Evolutionary conservation across 202 grass and related monocot species (phyloP), one percentile per base, ranked within the genome.

Genomic region (Bolboschoenoplectus hybrid): DNA sequence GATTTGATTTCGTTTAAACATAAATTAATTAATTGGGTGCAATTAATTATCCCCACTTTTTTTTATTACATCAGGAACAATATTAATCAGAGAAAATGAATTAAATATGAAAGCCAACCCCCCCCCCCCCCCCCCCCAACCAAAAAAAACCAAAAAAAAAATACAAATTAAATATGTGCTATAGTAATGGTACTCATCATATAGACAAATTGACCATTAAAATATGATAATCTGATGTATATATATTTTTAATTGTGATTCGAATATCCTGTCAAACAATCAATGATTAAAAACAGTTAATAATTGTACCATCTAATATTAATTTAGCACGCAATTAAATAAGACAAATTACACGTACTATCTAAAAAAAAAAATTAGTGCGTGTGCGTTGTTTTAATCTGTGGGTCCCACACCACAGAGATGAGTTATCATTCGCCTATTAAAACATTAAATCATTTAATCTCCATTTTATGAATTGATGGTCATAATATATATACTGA

Each of bases 261-360:
- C 40, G 40, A n/a, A 71, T 72, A 47, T 72, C 8, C 68, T 2
- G 40, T 72, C 40, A 72, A 72, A 72, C 41, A 46, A 72, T 40
- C 16, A 19, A 41, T 72, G 40, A 46, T 72, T 72, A 62, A 62
- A 26, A 62, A 62, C 6, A 19, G 17, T 62, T 14, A 26, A 62
- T 62, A 19, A 62, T 19, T 62, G 58, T n/a, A 19, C 58, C n/a
- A 62, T 26, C 26, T 26, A 26, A 26, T 26, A 62, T 62, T 62
- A 19, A 20, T 20, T 20, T 14, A 6, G 17, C 7, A 20, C 6
- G 5, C 16, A 62, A 26, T 26, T 26, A 26, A 62, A 62, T 39
- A 67, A 13, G 64, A 67, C 64, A 67, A 67, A 67, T 12, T 38
- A 39, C 2, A 67, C 9, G 64, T 65, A 65, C 26, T 67, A 26